Conservation (phyloP, 495 filamentous ascomycete species). For the Darksidea phi region DNA sequence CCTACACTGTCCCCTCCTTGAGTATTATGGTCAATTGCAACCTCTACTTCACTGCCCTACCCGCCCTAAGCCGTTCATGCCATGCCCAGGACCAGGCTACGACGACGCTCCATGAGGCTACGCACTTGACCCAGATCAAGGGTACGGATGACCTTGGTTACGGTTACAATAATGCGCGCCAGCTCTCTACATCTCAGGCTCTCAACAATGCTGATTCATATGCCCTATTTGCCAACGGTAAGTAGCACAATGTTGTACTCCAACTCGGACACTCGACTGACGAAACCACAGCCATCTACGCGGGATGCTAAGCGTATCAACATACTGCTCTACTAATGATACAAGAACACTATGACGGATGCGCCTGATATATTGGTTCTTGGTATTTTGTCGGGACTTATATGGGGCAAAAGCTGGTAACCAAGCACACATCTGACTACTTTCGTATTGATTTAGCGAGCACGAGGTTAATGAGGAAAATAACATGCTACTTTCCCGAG, state of each 20-base stretch:
- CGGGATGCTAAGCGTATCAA: too few relatives aligned
- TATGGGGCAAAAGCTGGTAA: too few relatives aligned
- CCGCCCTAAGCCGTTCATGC: slow-evolving; percentile 47
- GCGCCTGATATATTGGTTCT: too few relatives aligned
- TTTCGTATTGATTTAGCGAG: too few relatives aligned
- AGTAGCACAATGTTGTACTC: slow-evolving; percentile 16
- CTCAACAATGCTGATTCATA: slow-evolving; percentile 62
- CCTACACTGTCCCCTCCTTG: slow-evolving; percentile 54
- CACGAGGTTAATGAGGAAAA: too few relatives aligned
- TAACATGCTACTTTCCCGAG: too few relatives aligned
- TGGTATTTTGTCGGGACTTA: too few relatives aligned
- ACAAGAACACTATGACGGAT: too few relatives aligned
- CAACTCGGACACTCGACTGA: too few relatives aligned
- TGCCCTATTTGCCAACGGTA: slow-evolving; percentile 58
- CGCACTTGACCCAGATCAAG: slow-evolving; percentile 56
- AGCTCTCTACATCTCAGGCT: slow-evolving; percentile 47
- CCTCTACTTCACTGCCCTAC: slow-evolving; percentile 53
- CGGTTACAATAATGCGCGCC: slow-evolving; percentile 52
- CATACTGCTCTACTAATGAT: too few relatives aligned
- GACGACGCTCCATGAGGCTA: slow-evolving; percentile 61
- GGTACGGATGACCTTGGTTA: slow-evolving; percentile 57
- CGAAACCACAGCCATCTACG: too few relatives aligned
- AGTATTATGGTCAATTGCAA: slow-evolving; percentile 56
- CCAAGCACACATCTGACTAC: too few relatives aligned
- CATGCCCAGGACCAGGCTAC: slow-evolving; percentile 59